A percentile compares a stretch with the other conserved stretches of the same genome.
Conservation (phyloP, 2,329 filamentous ascomycete genomes). For the Fusarium succisae region DNA sequence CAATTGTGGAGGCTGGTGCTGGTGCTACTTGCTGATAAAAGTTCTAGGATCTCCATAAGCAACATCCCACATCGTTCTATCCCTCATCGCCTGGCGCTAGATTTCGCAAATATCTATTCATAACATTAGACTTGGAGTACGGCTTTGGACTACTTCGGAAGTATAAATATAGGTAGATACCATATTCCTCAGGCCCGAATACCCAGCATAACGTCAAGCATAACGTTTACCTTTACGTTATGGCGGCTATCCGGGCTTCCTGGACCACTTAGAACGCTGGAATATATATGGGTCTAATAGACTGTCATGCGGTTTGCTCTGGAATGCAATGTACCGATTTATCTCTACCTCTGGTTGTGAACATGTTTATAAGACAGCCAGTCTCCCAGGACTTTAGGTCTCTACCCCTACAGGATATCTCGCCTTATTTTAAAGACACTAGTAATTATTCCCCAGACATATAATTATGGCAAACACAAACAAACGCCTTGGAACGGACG, state of each 20-base stretch:
- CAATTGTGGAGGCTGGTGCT: not conserved
- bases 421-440: accelerated
- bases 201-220: not conserved
- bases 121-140: not conserved
- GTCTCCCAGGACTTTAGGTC: no score
- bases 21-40: not conserved
- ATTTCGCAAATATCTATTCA: no score
- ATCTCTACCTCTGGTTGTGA: not conserved
- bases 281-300: not conserved
- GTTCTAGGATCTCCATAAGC: not conserved
- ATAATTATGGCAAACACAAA: not conserved
- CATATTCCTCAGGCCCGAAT: accelerated
- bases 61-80: not conserved
- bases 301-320: not conserved
- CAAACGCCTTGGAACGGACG: not conserved
- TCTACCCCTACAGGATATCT: no score
- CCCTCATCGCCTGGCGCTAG: not conserved
- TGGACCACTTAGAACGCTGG: not conserved
- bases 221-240: not conserved
- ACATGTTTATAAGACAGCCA: not conserved
- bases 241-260: not conserved
- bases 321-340: not conserved
- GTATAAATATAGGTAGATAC: not conserved
- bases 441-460: not conserved
- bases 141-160: not conserved